These are phyloP conservation scores for Clavispora asparagi DNA, from an alignment of 805 yeast genomes.

Conservation along the genomic window DNA sequence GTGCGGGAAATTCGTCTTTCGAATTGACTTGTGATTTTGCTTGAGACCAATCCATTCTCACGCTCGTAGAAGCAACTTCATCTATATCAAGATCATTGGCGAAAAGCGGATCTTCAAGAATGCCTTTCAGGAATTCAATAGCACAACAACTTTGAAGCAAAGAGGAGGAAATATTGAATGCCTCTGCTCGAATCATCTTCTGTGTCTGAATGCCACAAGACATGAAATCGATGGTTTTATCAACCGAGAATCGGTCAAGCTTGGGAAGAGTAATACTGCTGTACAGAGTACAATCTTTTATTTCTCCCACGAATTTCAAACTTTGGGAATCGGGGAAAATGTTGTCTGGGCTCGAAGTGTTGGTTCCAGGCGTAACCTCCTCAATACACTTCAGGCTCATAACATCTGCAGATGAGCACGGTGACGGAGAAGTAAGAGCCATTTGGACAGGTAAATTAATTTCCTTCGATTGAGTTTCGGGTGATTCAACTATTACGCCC, in stretches of 20 bases:
- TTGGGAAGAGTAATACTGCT: too few relatives aligned
- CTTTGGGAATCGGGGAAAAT: too few relatives aligned
- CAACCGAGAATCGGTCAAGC: too few relatives aligned
- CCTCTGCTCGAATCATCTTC: not conserved
- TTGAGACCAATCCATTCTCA: not conserved
- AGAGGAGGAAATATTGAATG: not conserved
- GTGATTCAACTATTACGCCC: too few relatives aligned
- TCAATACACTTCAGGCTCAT: not conserved
- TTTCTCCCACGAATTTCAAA: not conserved
- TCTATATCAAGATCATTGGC: not conserved
- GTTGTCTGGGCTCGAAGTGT: not conserved
- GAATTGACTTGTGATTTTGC: not conserved
- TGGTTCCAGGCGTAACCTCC: not conserved
- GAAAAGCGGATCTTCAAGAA: not conserved
- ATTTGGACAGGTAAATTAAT: too few relatives aligned
- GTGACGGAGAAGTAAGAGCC: not conserved
- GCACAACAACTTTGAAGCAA: not conserved
- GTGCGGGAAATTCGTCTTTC: not conserved
- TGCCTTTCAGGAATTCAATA: not conserved
- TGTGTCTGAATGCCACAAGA: not conserved
- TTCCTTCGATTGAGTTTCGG: too few relatives aligned
- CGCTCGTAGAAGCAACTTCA: not conserved
- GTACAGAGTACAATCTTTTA: too few relatives aligned
- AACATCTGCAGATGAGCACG: not conserved
- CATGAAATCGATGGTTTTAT: not conserved